phyloP scores from a whole-genome alignment of 345 rosid species.

The Gossypium thurberi region DNA sequence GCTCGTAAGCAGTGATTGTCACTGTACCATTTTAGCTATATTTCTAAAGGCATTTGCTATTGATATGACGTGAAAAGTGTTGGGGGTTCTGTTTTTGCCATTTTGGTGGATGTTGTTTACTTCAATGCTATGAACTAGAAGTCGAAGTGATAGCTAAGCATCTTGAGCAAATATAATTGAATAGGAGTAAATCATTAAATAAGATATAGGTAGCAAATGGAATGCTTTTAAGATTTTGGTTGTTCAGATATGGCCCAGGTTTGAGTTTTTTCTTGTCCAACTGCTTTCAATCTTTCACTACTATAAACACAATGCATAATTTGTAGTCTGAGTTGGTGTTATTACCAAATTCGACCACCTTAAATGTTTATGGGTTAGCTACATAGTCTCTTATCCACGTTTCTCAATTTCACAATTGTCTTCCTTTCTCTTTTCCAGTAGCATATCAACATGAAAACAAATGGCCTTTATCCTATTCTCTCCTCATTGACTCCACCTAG shows the following conservation, averaged over 20 bases:
- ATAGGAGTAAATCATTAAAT: neutral
- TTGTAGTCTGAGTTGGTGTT: neutral
- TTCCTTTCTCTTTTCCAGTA: neutral
- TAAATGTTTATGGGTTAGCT: neutral
- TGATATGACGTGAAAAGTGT: neutral
- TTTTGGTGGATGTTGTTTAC: neutral
- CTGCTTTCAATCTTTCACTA: neutral
- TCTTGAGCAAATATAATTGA: neutral
- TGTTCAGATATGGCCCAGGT: neutral
- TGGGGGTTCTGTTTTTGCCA: neutral
- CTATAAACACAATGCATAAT: neutral
- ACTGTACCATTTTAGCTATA: neutral
- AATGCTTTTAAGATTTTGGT: neutral
- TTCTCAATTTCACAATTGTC: neutral
- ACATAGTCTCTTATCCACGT: neutral
- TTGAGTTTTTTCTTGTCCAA: neutral
- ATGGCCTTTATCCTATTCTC: neutral
- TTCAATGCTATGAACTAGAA: neutral
- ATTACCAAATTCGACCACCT: neutral
- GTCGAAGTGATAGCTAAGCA: neutral
- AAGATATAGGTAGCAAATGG: neutral
- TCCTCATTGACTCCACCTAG: neutral
- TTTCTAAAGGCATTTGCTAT: neutral
- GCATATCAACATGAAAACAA: neutral
- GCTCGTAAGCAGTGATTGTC: neutral